Base-by-base conservation (phyloP, 257 asterid genomes). In the Gentiana macrophylla region DNA sequence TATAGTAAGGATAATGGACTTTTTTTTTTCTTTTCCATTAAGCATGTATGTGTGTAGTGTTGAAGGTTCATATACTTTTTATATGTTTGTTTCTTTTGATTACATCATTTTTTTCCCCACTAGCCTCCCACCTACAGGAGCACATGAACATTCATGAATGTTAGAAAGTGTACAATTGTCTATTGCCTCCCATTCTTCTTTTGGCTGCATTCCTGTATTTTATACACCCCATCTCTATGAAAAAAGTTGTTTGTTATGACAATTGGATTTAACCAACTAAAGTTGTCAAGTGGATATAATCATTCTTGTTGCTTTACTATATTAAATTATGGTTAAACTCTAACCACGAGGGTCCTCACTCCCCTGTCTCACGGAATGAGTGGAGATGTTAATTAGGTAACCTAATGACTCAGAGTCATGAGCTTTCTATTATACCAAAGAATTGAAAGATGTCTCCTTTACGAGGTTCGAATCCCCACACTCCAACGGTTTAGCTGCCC, bases 101-200 rank as follows among this genome's bases (percentile, higher is more conserved):
- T 62, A 50, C 76, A 62, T 67, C 69, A 71, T 49, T 32, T 62
- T 53, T 62, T 24, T 24, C 24, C 63, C 57, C 57, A 32, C 56
- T 60, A 47, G 57, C 56, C 55, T 59, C 62, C 59, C 57, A 37
- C 35, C 43, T 35, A 57, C 57, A n/a, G 45, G 51, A 38, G 43
- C 62, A 66, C 12, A 51, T 50, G 59, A 32, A 34, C 24, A 24
- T 24, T 59, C 38, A 47, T 32, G 37, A 55, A 35, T 3, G 32
- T 58, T 13, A 15, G 15, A 12, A 55, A 32, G 49, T 50, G 56
- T 50, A 35, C 50, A 10, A 24, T 36, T 38, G 37, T 49, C 56
- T 49, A 49, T 37, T 49, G 32, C 48, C 49, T 49, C 50, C 24
- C 13, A 63, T 11, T 46, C 48, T 55, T 35, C 24, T 35, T 53